Percentiles rank a stretch among this genome's conserved stretches.
Conservation (phyloP, 2,329 filamentous ascomycete species). For the Phialophora macrospora region DNA sequence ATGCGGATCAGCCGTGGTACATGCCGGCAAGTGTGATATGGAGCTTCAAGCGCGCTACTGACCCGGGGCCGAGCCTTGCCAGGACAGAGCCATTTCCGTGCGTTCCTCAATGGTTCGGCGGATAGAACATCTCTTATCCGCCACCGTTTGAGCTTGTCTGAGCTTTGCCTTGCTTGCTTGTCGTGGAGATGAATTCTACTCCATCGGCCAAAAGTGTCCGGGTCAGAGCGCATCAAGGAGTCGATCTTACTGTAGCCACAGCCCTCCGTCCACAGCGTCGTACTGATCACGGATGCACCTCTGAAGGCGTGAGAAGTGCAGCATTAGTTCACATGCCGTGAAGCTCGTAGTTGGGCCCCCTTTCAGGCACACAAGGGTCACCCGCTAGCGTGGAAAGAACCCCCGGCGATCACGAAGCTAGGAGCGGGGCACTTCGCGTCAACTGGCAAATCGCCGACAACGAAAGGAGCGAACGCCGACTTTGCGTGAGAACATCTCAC, state of each 20-base stretch:
- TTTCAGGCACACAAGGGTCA: conserved; percentile 9
- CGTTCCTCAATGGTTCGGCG: neutral
- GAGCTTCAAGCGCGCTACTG: neutral
- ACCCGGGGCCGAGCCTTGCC: conserved; percentile 2
- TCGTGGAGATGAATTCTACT: neutral
- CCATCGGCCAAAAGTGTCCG: neutral
- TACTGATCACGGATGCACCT: neutral
- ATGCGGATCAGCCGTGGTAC: conserved; percentile 8
- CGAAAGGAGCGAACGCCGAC: neutral
- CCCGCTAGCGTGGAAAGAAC: neutral
- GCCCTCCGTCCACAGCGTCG: neutral
- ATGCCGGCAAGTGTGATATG: conserved; percentile 16
- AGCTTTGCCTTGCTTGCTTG: neutral
- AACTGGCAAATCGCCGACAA: neutral
- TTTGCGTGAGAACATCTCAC: neutral
- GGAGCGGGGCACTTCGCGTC: neutral
- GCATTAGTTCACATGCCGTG: neutral
- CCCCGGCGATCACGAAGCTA: neutral
- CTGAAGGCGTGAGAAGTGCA: conserved; percentile 2
- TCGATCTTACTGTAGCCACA: neutral
- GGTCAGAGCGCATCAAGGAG: neutral
- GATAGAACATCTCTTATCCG: neutral
- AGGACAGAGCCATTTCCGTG: neutral
- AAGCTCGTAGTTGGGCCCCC: conserved; percentile 1
- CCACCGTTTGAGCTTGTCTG: conserved; percentile 5